These are phyloP conservation scores for Cercospora berteroae DNA, from an alignment of 2,329 filamentous ascomycete genomes.

Conservation along the genomic window DNA sequence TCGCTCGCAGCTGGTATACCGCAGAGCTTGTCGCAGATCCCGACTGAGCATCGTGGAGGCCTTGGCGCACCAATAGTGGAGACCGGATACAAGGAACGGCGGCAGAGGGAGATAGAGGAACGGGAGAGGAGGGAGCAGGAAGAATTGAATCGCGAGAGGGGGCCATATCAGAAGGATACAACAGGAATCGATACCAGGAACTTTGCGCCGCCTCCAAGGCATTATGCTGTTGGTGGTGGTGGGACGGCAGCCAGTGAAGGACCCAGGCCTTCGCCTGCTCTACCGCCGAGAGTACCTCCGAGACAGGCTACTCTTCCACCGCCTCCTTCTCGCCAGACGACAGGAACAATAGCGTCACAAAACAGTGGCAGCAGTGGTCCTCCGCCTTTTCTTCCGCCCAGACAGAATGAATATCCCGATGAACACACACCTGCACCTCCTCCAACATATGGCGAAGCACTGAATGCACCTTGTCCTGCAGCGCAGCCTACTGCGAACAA, in stretches of 20 bases:
- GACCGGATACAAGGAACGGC: slow-evolving; percentile 27
- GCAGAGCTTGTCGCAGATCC: slow-evolving; percentile 5
- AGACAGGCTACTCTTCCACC: slow-evolving; percentile 25
- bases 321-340: slow-evolving; percentile 3
- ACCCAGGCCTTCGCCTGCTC: slow-evolving; percentile 19
- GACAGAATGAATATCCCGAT: slow-evolving; percentile 56
- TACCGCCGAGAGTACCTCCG: slow-evolving; percentile 31
- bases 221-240: slow-evolving; percentile 28
- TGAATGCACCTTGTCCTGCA: slow-evolving; percentile 14
- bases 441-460: slow-evolving; percentile 49
- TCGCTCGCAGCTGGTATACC: slow-evolving; percentile 28
- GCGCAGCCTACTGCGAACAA: slow-evolving; percentile 9
- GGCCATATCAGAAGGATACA: slow-evolving; percentile 67
- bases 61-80: slow-evolving; percentile 46
- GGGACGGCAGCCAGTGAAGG: slow-evolving; percentile 19
- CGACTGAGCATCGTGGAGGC: slow-evolving; percentile 31
- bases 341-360: slow-evolving; percentile 4
- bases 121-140: slow-evolving; percentile 37
- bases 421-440: slow-evolving; percentile 47
- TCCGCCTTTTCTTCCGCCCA: slow-evolving; percentile 70
- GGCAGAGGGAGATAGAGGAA: slow-evolving; percentile 30
- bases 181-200: slow-evolving; percentile 68
- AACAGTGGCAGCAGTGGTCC: slow-evolving; percentile 19
- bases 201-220: slow-evolving; percentile 66
- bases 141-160: slow-evolving; percentile 45